Base-by-base conservation (phyloP, 2,329 filamentous ascomycete species). In the Penicillium hordei region DNA sequence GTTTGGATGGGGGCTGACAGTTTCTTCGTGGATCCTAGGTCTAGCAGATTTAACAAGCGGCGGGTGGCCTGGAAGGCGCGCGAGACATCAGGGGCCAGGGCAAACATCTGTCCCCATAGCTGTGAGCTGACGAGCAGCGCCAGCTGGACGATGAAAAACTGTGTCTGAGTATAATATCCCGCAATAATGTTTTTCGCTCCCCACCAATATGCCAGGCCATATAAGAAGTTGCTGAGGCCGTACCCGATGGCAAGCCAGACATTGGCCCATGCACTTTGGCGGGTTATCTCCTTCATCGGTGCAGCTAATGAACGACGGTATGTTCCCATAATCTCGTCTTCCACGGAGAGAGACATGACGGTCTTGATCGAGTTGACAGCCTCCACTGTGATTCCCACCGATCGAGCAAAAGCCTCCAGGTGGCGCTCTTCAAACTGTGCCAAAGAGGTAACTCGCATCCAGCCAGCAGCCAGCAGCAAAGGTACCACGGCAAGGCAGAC, bases 141-240 rank as follows among this genome's bases (percentile, higher is more conserved):
- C 1, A 89, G 80, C 6, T 90, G 78, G 6, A 91, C 86, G 64
- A 90, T 88, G 70, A 91, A 87, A 74, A 91, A 92, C 53, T 84
- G 74, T n/a, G 88, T 82, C 34, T 85, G 83, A 39, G 82, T 82
- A 63, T 88, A 88, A 55, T 84, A 75, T 7, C 88, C 88, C 36
- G 81, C 79, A 50, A 86, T 82, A 59, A 91, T 89, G 60, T 86
- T 83, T 63, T 83, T 87, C 0, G 88, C 82, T 2, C 89, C 89
- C 88, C 89, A 92, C 87, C 89, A 92, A 72, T 90, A 91, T 0
- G 88, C 86, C 53, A 92, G 82, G 0, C 87, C 86, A 67, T 91
- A 89, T 29, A 90, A 83, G 48, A 89, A 79, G 66, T 87, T 88
- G 23, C 85, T 82, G 4, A 76, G 54, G 45, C 70, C 69, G 45